Evolutionary conservation across 305 asterid species (phyloP).

Genomic region (Fraxinus floribunda): DNA sequence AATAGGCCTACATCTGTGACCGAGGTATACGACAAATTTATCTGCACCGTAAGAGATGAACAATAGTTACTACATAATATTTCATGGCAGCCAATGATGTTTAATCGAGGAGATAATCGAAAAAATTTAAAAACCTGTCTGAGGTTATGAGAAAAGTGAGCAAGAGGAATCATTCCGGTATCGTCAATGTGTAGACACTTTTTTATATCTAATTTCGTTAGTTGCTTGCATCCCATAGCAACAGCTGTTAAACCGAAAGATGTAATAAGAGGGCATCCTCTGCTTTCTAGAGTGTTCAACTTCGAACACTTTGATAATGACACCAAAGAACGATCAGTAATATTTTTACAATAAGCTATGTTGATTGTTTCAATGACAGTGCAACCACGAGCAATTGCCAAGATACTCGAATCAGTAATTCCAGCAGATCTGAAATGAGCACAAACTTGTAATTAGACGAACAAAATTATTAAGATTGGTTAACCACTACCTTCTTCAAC

Average conservation of each 20-base stretch:
- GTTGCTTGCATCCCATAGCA: constrained; percentile 73
- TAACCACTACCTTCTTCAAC: not conserved
- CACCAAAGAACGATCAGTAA: constrained; percentile 61
- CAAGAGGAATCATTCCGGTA: constrained; percentile 61
- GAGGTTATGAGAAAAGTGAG: constrained; percentile 60
- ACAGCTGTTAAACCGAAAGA: constrained; percentile 69
- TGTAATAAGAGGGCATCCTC: constrained; percentile 80
- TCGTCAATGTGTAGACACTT: constrained; percentile 46
- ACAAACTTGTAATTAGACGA: not conserved
- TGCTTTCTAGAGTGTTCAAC: constrained; percentile 67
- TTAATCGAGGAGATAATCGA: not conserved
- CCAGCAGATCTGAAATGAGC: constrained; percentile 64
- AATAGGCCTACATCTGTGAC: constrained; percentile 74
- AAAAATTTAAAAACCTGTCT: constrained; percentile 36
- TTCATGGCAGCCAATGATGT: not conserved
- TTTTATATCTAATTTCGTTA: constrained; percentile 48
- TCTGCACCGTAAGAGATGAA: constrained; percentile 35
- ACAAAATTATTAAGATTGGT: not conserved
- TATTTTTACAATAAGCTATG: constrained; percentile 59
- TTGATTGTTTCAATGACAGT: constrained; percentile 65
- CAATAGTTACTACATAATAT: constrained; percentile 6
- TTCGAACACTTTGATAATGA: constrained; percentile 69
- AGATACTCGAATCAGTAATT: constrained; percentile 61
- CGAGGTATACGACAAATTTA: constrained; percentile 68
- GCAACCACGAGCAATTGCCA: constrained; percentile 65